Evolutionary conservation across 2,329 filamentous ascomycete genomes (phyloP).

Genomic region (Xylaria sp.): DNA sequence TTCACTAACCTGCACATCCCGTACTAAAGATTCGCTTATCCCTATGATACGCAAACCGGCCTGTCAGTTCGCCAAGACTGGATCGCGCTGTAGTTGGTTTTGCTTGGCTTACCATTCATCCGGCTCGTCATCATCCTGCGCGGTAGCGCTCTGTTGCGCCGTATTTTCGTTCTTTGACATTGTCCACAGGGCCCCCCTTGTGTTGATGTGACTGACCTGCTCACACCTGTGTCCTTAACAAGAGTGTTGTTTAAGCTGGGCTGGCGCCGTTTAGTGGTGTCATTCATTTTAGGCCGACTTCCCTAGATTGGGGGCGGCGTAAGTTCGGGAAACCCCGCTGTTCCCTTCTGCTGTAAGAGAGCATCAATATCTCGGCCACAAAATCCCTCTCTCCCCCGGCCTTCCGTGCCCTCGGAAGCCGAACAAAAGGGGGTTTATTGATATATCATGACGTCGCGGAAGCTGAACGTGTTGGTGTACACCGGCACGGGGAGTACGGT

Average conservation of each 20-base stretch:
- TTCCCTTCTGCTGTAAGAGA: neutral
- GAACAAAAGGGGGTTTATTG: neutral
- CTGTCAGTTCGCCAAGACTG: slow-evolving; percentile 10
- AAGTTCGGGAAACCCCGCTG: too few species aligned
- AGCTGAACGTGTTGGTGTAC: slow-evolving; percentile 92
- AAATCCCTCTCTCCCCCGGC: slow-evolving; percentile 1
- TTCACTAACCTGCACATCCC: slow-evolving; percentile 75
- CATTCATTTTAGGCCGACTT: neutral
- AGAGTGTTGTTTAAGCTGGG: slow-evolving; percentile 6
- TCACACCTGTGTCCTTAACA: neutral
- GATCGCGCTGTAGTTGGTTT: neutral
- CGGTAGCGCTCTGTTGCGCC: slow-evolving; percentile 42
- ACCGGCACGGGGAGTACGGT: slow-evolving; percentile 87
- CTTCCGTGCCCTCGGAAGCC: neutral
- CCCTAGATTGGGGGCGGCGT: neutral
- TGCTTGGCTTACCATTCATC: slow-evolving; percentile 79
- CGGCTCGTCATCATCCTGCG: slow-evolving; percentile 76
- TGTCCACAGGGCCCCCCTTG: slow-evolving; percentile 18
- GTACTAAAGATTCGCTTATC: slow-evolving; percentile 98
- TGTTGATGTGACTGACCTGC: neutral
- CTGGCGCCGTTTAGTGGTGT: slow-evolving; percentile 2
- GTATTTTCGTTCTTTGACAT: slow-evolving; percentile 63
- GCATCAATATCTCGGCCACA: neutral
- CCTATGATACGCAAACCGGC: slow-evolving; percentile 54
- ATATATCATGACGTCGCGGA: slow-evolving; percentile 64